Evolutionary conservation across 169 alveolate genomes (phyloP).

Genomic region (Cryptosporidium baileyi): DNA sequence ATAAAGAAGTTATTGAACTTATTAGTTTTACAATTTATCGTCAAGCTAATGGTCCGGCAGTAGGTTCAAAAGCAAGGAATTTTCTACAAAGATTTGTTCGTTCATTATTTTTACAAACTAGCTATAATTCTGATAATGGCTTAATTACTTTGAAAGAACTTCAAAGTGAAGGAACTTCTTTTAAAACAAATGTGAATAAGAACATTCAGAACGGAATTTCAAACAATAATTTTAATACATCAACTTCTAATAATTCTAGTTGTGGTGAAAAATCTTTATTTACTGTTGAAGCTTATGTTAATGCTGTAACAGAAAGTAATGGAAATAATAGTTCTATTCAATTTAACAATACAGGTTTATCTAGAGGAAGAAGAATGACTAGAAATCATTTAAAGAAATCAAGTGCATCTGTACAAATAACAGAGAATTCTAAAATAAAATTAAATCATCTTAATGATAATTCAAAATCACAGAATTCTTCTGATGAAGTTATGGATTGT

Average conservation of each 20-base stretch:
- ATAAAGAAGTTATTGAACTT: constrained; percentile 64
- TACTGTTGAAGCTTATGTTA: constrained; percentile 62
- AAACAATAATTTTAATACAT: background rate
- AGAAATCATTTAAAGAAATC: constrained; percentile 60
- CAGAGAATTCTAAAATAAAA: constrained; percentile 1
- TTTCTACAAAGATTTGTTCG: constrained; percentile 51
- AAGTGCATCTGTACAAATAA: background rate
- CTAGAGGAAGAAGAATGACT: constrained; percentile 69
- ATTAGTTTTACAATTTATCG: constrained; percentile 66
- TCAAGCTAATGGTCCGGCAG: constrained; percentile 68
- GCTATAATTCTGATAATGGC: constrained; percentile 24
- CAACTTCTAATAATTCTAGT: background rate
- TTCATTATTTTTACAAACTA: constrained; percentile 28
- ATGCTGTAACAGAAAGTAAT: constrained; percentile 55
- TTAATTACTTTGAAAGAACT: constrained; percentile 20
- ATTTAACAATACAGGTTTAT: background rate
- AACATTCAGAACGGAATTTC: background rate
- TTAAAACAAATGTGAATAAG: constrained; percentile 8
- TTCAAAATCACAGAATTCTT: background rate
- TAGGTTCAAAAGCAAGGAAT: constrained; percentile 65
- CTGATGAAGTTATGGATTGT: constrained; percentile 14
- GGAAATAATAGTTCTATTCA: background rate
- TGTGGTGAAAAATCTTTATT: constrained; percentile 36
- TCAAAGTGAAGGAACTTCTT: constrained; percentile 47
- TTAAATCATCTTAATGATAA: background rate